Conservation (phyloP, 345 rosid species). For the Populus pruinosa region DNA sequence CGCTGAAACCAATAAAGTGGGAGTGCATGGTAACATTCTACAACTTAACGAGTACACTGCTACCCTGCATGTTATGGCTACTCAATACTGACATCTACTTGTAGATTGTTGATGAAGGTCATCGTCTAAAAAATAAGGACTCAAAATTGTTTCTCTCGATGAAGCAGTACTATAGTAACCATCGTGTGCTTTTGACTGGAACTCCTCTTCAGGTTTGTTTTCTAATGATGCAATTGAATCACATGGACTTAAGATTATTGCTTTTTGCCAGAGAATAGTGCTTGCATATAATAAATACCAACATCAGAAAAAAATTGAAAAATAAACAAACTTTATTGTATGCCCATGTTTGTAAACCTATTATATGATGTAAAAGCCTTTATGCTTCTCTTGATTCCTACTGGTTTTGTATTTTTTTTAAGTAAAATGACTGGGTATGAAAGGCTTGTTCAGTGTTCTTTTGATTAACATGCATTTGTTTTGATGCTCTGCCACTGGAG, state of each 20-base stretch:
- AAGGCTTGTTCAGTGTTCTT: neutral
- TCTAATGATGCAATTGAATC: neutral
- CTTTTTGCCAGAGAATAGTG: neutral
- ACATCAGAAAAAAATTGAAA: neutral
- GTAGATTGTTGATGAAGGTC: conserved; percentile 99
- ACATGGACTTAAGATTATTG: neutral
- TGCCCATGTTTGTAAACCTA: neutral
- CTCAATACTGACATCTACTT: conserved; percentile 26
- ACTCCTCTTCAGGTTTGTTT: conserved; percentile 94
- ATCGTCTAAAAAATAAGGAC: conserved; percentile 97
- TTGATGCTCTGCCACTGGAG: neutral
- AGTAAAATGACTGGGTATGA: neutral
- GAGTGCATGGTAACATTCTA: conserved; percentile 82
- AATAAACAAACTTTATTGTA: neutral
- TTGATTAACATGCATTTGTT: neutral
- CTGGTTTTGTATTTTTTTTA: neutral
- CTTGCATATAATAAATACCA: neutral
- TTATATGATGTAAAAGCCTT: neutral
- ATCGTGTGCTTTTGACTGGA: conserved; percentile 95
- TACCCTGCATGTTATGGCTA: conserved; percentile 13
- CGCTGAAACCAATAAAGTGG: conserved; percentile 91
- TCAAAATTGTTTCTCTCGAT: conserved; percentile 87
- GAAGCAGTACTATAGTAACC: conserved; percentile 84
- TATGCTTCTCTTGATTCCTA: neutral
- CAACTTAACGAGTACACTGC: conserved; percentile 11